phyloP scores from a whole-genome alignment of 306 rosid genomes.

The Lathyrus aphaca region DNA sequence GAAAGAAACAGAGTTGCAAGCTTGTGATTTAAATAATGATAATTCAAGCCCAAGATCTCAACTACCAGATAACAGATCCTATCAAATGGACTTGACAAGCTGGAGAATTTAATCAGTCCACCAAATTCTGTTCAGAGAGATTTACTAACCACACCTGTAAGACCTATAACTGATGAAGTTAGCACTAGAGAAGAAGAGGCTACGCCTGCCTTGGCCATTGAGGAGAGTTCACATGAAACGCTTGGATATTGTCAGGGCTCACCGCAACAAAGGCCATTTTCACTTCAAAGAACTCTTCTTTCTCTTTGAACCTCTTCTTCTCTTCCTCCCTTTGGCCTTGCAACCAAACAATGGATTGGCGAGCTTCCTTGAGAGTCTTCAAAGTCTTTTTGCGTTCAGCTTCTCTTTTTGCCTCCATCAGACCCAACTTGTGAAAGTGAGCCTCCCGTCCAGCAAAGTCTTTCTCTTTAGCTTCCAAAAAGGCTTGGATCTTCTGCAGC shows the following conservation, averaged over 20 bases:
- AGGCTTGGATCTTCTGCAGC: no score
- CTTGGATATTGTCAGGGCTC: slow-evolving; percentile 36
- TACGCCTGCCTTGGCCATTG: slow-evolving; percentile 30
- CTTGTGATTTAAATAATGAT: slow-evolving; percentile 26
- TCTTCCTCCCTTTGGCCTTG: no score
- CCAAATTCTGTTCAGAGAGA: slow-evolving; percentile 37
- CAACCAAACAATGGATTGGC: no score
- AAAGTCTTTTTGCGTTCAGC: no score
- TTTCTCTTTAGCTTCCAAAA: no score
- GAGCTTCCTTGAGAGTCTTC: no score
- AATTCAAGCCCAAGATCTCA: slow-evolving; percentile 35
- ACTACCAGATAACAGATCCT: slow-evolving; percentile 40
- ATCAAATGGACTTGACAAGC: slow-evolving; percentile 34
- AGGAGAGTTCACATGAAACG: slow-evolving; percentile 40
- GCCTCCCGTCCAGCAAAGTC: no score
- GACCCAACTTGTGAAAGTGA: no score
- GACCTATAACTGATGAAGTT: slow-evolving; percentile 30
- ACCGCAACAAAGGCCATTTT: no score
- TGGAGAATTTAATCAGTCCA: slow-evolving; percentile 38
- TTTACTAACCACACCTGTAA: slow-evolving; percentile 31
- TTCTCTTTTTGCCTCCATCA: no score
- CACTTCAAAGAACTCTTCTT: no score
- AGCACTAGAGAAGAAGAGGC: slow-evolving; percentile 39
- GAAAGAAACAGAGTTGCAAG: slow-evolving; percentile 26
- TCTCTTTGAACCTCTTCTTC: no score